phyloP scores from a whole-genome alignment of 345 rosid species.

The Citrus sp. region DNA sequence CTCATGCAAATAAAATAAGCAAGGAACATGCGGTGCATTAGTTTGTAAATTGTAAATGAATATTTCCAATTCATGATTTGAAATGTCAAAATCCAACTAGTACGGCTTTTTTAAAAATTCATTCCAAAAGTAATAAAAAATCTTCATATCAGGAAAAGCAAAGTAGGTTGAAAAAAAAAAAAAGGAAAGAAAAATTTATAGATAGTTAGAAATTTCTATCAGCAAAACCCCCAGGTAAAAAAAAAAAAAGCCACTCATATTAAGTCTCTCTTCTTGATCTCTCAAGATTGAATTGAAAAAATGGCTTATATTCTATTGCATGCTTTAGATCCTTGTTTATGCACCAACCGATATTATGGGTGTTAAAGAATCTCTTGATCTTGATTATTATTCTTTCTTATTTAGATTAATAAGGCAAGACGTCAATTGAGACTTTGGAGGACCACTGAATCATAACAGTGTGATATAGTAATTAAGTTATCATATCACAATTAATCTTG shows the following conservation, averaged over 20 bases:
- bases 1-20: constrained; percentile 13
- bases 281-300: not conserved
- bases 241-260: no score
- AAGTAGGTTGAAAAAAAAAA: not conserved
- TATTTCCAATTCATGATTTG: not conserved
- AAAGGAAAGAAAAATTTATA: not conserved
- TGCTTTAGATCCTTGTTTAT: not conserved
- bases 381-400: not conserved
- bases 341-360: not conserved
- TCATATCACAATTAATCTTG: constrained; percentile 19
- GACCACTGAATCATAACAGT: constrained; percentile 66
- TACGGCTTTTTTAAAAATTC: not conserved
- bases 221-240: no score
- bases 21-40: not conserved
- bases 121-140: no score
- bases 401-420: not conserved
- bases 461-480: constrained; percentile 43
- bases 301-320: not conserved
- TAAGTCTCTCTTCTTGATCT: no score
- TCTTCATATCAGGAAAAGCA: no score
- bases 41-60: not conserved
- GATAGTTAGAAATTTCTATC: no score
- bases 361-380: not conserved
- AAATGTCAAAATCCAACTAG: not conserved
- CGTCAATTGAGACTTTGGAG: constrained; percentile 16